These are phyloP conservation scores for Rhizopus microsporus DNA, from an alignment of 371 early-diverging fungal genomes.

Conservation along the genomic window DNA sequence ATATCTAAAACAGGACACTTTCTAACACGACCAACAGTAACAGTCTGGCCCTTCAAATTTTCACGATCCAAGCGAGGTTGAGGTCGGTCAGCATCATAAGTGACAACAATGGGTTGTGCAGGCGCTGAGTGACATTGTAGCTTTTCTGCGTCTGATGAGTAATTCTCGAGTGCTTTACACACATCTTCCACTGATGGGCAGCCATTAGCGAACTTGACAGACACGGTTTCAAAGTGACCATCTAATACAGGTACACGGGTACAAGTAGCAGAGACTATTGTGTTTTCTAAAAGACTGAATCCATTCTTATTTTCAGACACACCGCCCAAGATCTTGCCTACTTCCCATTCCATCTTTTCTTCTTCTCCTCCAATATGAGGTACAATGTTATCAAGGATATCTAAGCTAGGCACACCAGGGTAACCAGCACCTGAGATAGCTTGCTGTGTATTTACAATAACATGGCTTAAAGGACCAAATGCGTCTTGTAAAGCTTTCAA, in stretches of 20 bases:
- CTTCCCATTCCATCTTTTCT: conserved; percentile 95
- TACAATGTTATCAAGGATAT: conserved; percentile 93
- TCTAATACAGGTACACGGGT: conserved; percentile 96
- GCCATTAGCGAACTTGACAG: conserved; percentile 75
- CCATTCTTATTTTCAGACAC: conserved; percentile 51
- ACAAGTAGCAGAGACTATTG: conserved; percentile 90
- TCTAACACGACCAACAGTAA: conserved; percentile 90
- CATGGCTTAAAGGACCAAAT: conserved; percentile 79
- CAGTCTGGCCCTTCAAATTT: conserved; percentile 82
- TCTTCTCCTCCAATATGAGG: conserved; percentile 97
- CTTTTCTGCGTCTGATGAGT: conserved; percentile 74
- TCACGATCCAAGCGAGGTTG: conserved; percentile 94
- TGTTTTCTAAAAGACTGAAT: conserved; percentile 50
- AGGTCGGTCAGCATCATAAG: conserved; percentile 80
- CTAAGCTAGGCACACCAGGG: conserved; percentile 92
- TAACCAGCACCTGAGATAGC: conserved; percentile 97
- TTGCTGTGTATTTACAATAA: conserved; percentile 91
- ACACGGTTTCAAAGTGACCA: conserved; percentile 91
- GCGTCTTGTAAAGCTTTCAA: conserved; percentile 89
- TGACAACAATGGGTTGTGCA: conserved; percentile 73
- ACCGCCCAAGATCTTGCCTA: conserved; percentile 88
- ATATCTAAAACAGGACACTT: conserved; percentile 84
- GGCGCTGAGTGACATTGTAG: conserved; percentile 84
- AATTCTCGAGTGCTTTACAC: conserved; percentile 66
- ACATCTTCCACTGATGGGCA: conserved; percentile 69